Conservation (phyloP, 1,284 basidiomycete genomes). For the Cutaneotrichosporon sp. region DNA sequence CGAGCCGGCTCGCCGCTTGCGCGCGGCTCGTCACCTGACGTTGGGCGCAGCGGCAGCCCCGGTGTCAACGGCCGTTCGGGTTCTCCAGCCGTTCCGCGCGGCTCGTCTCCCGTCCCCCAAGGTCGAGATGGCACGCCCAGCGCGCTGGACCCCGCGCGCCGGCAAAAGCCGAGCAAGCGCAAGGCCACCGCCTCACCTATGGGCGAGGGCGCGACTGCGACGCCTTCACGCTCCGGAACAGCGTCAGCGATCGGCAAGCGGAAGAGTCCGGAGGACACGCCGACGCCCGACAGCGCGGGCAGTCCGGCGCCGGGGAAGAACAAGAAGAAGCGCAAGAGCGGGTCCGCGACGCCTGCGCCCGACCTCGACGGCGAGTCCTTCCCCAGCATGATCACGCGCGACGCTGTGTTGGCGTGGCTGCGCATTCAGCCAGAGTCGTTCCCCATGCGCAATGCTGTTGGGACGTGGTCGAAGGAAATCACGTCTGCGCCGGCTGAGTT, state of each 20-base stretch:
- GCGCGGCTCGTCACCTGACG: constrained; percentile 21
- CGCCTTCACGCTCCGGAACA: not conserved
- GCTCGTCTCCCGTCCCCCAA: constrained; percentile 14
- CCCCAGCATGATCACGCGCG: constrained; percentile 33
- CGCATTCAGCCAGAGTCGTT: constrained; percentile 15
- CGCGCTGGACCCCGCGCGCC: not conserved
- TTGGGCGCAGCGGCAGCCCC: constrained; percentile 13
- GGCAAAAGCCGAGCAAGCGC: constrained; percentile 17
- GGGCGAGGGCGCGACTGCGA: not conserved
- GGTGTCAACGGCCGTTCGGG: constrained; percentile 6
- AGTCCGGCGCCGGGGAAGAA: constrained; percentile 23
- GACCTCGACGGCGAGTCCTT: constrained; percentile 26
- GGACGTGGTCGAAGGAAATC: constrained; percentile 27
- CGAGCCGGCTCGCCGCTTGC: constrained; percentile 21
- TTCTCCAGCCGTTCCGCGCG: constrained; percentile 15
- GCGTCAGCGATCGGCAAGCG: constrained; percentile 16
- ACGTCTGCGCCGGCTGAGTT: constrained; percentile 15
- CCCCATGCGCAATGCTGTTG: constrained; percentile 27
- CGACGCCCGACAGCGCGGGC: not conserved
- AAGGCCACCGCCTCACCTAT: constrained; percentile 15
- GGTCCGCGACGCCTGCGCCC: constrained; percentile 8
- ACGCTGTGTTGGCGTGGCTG: constrained; percentile 39
- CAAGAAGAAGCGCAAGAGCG: constrained; percentile 35
- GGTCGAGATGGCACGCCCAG: constrained; percentile 15
- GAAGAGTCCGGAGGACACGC: constrained; percentile 15